phyloP scores from a whole-genome alignment of 1,139 yeast genomes.

The Hanseniaspora sp. region DNA sequence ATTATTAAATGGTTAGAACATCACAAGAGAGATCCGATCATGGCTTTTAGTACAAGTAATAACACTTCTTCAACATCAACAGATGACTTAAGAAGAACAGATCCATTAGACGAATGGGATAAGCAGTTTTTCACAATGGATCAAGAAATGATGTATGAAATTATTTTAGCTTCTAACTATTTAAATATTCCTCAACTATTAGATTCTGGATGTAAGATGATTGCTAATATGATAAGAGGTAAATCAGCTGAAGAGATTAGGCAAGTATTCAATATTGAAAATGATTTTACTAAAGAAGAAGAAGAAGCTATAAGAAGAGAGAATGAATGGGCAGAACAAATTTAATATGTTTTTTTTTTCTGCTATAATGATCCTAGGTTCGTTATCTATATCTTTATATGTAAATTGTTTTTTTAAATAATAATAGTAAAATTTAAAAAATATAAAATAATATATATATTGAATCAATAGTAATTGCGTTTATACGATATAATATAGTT shows the following conservation, averaged over 20 bases:
- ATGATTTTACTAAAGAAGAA: conserved; percentile 96
- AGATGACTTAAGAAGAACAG: conserved; percentile 71
- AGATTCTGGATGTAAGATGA: conserved; percentile 93
- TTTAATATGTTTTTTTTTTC: conserved; percentile 25
- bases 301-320: conserved; percentile 96
- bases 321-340: conserved; percentile 98
- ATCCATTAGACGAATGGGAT: conserved; percentile 93
- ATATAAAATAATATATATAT: no score
- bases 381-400: no score
- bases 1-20: conserved; percentile 97
- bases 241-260: conserved; percentile 94
- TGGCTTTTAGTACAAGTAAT: conserved; percentile 32
- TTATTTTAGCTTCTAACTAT: conserved; percentile 90
- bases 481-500: no score
- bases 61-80: conserved; percentile 28
- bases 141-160: conserved; percentile 96
- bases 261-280: conserved; percentile 87
- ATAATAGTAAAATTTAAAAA: no score
- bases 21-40: conserved; percentile 71
- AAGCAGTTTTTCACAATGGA: conserved; percentile 90
- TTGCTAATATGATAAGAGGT: conserved; percentile 96
- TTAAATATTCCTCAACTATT: conserved; percentile 84
- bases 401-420: no score
- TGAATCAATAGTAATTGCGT: no score
- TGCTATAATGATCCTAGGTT: not conserved